Base-by-base conservation (phyloP, 768 basidiomycete genomes). In the Suillus alpinus region DNA sequence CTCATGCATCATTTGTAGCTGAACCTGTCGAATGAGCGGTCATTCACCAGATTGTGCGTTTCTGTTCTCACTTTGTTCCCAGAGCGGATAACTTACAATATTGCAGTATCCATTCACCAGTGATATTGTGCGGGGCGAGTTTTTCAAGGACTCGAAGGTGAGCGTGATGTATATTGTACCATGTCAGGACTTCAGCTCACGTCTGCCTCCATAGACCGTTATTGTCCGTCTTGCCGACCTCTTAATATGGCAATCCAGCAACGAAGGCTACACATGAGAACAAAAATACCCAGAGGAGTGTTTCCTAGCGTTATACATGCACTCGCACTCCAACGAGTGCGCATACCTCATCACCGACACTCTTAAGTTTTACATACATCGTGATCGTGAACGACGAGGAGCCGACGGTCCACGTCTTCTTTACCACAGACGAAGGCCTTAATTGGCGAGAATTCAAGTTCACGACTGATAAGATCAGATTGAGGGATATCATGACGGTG, bases 191-290 rank as follows among this genome's bases (percentile, higher is more conserved):
- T 26, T 29, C 49, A 13, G 4, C 29, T 57, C 10, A 36, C 46
- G 46, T 68, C 47, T 63, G 43, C 23, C 29, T 50, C 44, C 62
- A 0, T 67, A 92, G 84, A 95, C 94, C 0, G 83, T 98, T 59
- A 83, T 99, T 34, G 86, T 92, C 43, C 88, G 92, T 6, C 81
- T 97, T 3, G 71, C 72, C 1, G 94, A 98, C 68, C 74, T 85
- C 62, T 81, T 83, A 0, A 80, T 98, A 57, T 98, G 94, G 94
- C 95, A 98, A 77, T 97, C 94, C 1, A 86, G 85, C 67, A 98
- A 95, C 69, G 95, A 99, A 74, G 97, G 96, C 1, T 94, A 92
- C 73, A 87, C 87, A 0, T 99, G 96, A 95, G 80, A 81, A 46
- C 87, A 86, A 61, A 80, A 88, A 12, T 76, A 72, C 68, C 80